Evolutionary conservation across 148 eudicot genomes (phyloP), one percentile per base, ranked within the genome.

Genomic region (Arbutus unedo): DNA sequence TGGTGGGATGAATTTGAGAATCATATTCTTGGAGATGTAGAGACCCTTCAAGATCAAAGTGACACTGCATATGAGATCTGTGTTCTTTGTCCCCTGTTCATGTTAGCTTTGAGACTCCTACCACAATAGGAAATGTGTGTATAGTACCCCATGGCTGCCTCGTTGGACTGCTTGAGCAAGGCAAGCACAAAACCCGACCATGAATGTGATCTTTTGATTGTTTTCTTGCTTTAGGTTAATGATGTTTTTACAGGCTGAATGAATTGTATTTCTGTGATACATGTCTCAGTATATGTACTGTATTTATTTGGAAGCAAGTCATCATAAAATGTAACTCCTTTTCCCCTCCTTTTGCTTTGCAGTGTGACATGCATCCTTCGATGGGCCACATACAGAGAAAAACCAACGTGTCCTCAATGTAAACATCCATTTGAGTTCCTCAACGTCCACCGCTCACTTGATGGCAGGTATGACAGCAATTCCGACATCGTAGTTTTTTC

Each of bases 371-470:
- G 98, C 90, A 93, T 95, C 83, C 91, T 95, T 56, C 91, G 85
- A 80, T 95, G 98, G 98, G 98, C 98, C 38, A 88, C 98, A 1
- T 93, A 90, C 88, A 91, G 87, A 84, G 94, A 91, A 70, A 90
- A 84, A 82, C 94, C 98, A 11, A 93, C 91, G 49, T 95, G 98
- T 84, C 98, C 98, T 55, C 96, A 93, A 86, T 95, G 98, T 88
- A 95, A 95, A 81, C 84, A 89, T 89, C 98, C 94, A 64, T 95
- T 95, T 85, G 96, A 89, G 84, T 88, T 87, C 76, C 93, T 95
- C 62, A 84, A 86, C 73, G 73, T 95, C 78, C 98, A 93, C 83
- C 94, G 95, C 38, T 83, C 93, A 2, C 96, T 93, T 82, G 98
- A 95, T 93, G 96, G 98, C 74, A 91, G 95, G 98, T 95, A 85